A percentile compares a stretch with the other conserved stretches of the same genome.
These are phyloP conservation scores for Fomitopsis schrenkii DNA, from an alignment of 1,284 basidiomycete genomes.

Conservation along the genomic window DNA sequence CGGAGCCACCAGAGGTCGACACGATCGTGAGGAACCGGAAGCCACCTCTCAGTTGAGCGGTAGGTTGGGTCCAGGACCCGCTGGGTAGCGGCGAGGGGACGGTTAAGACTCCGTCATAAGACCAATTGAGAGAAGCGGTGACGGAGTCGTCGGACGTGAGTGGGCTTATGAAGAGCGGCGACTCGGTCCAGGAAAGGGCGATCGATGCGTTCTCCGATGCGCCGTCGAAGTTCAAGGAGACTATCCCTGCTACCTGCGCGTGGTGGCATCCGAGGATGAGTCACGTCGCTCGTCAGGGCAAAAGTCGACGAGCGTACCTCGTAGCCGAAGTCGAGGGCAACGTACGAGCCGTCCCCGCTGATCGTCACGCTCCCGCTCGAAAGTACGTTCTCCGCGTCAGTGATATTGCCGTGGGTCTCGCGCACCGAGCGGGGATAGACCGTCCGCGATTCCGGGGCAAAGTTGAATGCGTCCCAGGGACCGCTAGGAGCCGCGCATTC, in stretches of 20 bases:
- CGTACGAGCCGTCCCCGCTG: slow-evolving; percentile 33
- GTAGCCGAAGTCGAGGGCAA: slow-evolving; percentile 42
- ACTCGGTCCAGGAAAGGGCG: slow-evolving; percentile 46
- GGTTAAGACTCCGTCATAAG: slow-evolving; percentile 43
- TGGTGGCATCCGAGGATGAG: not conserved
- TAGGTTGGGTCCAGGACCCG: slow-evolving; percentile 48
- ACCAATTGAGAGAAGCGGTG: slow-evolving; percentile 25
- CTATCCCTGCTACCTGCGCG: slow-evolving; percentile 38
- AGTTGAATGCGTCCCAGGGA: slow-evolving; percentile 47
- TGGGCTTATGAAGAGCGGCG: slow-evolving; percentile 42
- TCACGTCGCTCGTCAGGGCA: not conserved
- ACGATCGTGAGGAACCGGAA: slow-evolving; percentile 53
- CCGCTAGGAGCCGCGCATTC: slow-evolving; percentile 31
- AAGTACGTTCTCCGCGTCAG: slow-evolving; percentile 28
- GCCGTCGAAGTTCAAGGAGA: slow-evolving; percentile 35
- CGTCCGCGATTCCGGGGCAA: slow-evolving; percentile 35
- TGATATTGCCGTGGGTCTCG: slow-evolving; percentile 29
- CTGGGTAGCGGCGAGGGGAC: slow-evolving; percentile 32
- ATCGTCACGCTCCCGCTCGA: slow-evolving; percentile 27
- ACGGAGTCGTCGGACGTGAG: slow-evolving; percentile 41
- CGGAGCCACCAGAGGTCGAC: slow-evolving; percentile 29
- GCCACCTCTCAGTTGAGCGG: slow-evolving; percentile 43
- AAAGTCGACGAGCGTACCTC: slow-evolving; percentile 28
- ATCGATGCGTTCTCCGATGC: slow-evolving; percentile 30
- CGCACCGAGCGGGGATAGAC: slow-evolving; percentile 35